Evolutionary conservation across 495 filamentous ascomycete species (phyloP), one percentile per base, ranked within the genome.

Genomic region (Cladorrhinum samala): DNA sequence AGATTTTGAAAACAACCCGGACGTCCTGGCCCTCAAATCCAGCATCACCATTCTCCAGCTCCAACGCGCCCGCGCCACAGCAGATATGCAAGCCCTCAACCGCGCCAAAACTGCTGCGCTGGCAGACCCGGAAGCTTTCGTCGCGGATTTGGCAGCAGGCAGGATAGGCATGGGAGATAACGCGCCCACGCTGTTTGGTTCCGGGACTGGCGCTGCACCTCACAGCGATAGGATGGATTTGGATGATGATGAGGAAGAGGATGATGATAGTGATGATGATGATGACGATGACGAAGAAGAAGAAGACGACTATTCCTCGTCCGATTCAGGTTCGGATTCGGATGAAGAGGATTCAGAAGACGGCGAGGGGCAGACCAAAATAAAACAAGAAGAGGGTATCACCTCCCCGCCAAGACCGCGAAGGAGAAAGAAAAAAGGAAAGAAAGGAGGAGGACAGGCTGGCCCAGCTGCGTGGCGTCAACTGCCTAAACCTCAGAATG

Each of bases 41-140:
- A 85, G 90, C 2, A 87, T 95, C 58, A 82, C 84, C 2, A 83
- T 94, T 42, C 73, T 96, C 27, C 88, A 92, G 71, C 70, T 93
- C 41, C 91, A 96, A 69, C 85, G 84, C 43, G 78, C 83, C 56
- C 87, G 87, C 65, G 84, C 84, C 14, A 63, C 80, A n/a, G 74
- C 76, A 17, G 89, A 95, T 66, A 81, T 95, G 39, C 74, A 74
- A 53, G 68, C 74, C 1, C 72, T 95, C 14, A 75, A 83, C 55
- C 64, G 71, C 46, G 75, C 85, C 52, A 89, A 89, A 62, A 64
- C 71, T 11, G 74, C 74, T 0, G 91, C 88, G 2, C 69, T 85
- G 0, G 74, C 72, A 17, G 77, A 92, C 49, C 90, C 91, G 3
- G 78, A 79, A 43, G 77, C 68, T 2, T 95, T 94, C 69, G 71